phyloP scores from a whole-genome alignment of 148 eudicot genomes.

The Spergularia marina region DNA sequence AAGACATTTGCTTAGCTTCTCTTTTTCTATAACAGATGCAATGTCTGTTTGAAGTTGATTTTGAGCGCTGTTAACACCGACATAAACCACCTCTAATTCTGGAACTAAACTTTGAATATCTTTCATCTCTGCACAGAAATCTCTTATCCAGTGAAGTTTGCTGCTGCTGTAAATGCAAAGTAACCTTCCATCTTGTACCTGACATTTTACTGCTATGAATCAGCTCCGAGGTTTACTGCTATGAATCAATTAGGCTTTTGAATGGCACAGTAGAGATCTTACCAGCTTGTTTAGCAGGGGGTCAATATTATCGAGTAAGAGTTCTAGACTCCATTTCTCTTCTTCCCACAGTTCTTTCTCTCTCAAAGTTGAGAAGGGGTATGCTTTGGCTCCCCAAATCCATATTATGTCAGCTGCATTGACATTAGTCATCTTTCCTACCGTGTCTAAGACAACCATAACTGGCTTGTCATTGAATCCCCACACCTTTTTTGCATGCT shows the following conservation, averaged over 20 bases:
- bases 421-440: slow-evolving; percentile 43
- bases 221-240: slow-evolving; percentile 6
- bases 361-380: slow-evolving; percentile 57
- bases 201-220: slow-evolving; percentile 19
- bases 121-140: slow-evolving; percentile 39
- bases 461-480: slow-evolving; percentile 42
- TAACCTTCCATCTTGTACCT: slow-evolving; percentile 52
- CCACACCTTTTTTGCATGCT: slow-evolving; percentile 50
- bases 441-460: slow-evolving; percentile 61
- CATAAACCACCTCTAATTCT: slow-evolving; percentile 48
- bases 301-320: slow-evolving; percentile 42
- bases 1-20: slow-evolving; percentile 34
- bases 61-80: slow-evolving; percentile 35
- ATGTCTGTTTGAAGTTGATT: slow-evolving; percentile 28
- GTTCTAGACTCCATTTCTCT: slow-evolving; percentile 37
- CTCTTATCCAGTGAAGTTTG: slow-evolving; percentile 52
- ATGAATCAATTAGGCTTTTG: neutral
- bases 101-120: slow-evolving; percentile 34
- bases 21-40: slow-evolving; percentile 34
- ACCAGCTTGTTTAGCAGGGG: slow-evolving; percentile 52
- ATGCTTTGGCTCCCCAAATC: slow-evolving; percentile 67
- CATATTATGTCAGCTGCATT: slow-evolving; percentile 62
- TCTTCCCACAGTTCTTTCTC: slow-evolving; percentile 65
- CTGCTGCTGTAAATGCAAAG: slow-evolving; percentile 63
- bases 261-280: slow-evolving; percentile 23